These are phyloP conservation scores for Carex pumila DNA, from an alignment of 176 grass and related monocot genomes.

Conservation along the genomic window DNA sequence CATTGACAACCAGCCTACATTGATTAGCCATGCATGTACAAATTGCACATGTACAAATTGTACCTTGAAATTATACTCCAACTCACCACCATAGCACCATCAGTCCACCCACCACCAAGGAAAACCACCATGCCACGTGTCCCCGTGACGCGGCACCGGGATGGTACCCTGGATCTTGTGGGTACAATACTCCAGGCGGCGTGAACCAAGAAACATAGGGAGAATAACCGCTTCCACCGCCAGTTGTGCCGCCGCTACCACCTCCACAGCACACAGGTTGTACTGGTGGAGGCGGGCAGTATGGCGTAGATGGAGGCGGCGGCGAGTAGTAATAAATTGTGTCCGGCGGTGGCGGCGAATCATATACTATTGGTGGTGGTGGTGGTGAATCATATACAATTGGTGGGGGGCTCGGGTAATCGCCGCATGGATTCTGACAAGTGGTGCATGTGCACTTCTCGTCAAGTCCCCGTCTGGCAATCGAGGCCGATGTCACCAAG, in stretches of 20 bases:
- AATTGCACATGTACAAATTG: neutral
- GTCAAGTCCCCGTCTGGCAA: conserved; percentile 8
- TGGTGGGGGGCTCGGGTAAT: conserved; percentile 59
- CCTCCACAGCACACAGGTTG: neutral
- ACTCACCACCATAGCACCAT: conserved; percentile 35
- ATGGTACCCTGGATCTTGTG: conserved; percentile 49
- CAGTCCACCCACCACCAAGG: neutral
- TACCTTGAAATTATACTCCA: neutral
- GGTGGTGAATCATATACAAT: conserved; percentile 21
- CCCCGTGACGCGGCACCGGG: conserved; percentile 21
- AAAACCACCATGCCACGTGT: neutral
- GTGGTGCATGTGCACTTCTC: conserved; percentile 30
- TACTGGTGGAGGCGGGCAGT: conserved; percentile 46
- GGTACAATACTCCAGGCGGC: conserved; percentile 51
- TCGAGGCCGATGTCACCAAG: neutral
- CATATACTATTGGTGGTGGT: conserved; percentile 17
- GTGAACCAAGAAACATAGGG: conserved; percentile 41
- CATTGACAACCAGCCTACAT: conserved; percentile 14
- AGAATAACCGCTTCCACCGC: conserved; percentile 20
- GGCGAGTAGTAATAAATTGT: neutral
- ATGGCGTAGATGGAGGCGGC: conserved; percentile 28
- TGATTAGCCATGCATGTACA: conserved; percentile 1
- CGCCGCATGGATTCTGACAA: conserved; percentile 45
- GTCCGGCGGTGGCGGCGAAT: conserved; percentile 25
- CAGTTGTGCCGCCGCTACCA: neutral